Percentiles rank a stretch among this genome's conserved stretches.
These are phyloP conservation scores for Fusarium virguliforme DNA, from an alignment of 2,329 filamentous ascomycete species.

Conservation along the genomic window DNA sequence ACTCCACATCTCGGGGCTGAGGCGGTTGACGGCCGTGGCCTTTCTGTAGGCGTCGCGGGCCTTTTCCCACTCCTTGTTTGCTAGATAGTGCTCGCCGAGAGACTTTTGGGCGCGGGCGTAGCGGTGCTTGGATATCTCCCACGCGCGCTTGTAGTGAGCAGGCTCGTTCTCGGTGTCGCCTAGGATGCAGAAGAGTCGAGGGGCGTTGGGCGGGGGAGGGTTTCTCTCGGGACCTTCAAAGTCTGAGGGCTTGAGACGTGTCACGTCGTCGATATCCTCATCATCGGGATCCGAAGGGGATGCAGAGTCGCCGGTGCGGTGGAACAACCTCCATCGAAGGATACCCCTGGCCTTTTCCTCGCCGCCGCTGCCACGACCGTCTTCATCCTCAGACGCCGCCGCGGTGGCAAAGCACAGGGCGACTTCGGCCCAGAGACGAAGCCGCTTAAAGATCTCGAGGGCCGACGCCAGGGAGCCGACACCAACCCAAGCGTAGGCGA, in stretches of 20 bases:
- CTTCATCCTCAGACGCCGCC: conserved; percentile 71
- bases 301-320: conserved; percentile 65
- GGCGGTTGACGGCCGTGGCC: conserved; percentile 83
- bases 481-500: conserved; percentile 92
- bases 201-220: conserved; percentile 84
- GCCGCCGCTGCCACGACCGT: conserved; percentile 68
- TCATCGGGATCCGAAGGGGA: conserved; percentile 63
- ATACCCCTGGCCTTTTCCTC: conserved; percentile 87
- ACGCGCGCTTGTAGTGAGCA: conserved; percentile 85
- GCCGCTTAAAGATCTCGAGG: conserved; percentile 93
- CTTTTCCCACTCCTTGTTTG: conserved; percentile 74
- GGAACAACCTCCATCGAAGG: conserved; percentile 84
- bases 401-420: conserved; percentile 86
- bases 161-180: conserved; percentile 88
- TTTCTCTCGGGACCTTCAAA: conserved; percentile 75
- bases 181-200: conserved; percentile 91
- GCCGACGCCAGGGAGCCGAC: conserved; percentile 91
- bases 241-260: conserved; percentile 68
- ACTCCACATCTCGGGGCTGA: conserved; percentile 90
- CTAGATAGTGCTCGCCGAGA: conserved; percentile 83
- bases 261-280: conserved; percentile 69
- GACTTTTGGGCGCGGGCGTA: conserved; percentile 92
- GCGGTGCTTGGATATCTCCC: conserved; percentile 85
- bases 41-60: conserved; percentile 85
- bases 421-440: conserved; percentile 95